A percentile compares a stretch with the other conserved stretches of the same genome.
Conservation (phyloP, 495 filamentous ascomycete genomes). For the Cercophora newfieldiana region DNA sequence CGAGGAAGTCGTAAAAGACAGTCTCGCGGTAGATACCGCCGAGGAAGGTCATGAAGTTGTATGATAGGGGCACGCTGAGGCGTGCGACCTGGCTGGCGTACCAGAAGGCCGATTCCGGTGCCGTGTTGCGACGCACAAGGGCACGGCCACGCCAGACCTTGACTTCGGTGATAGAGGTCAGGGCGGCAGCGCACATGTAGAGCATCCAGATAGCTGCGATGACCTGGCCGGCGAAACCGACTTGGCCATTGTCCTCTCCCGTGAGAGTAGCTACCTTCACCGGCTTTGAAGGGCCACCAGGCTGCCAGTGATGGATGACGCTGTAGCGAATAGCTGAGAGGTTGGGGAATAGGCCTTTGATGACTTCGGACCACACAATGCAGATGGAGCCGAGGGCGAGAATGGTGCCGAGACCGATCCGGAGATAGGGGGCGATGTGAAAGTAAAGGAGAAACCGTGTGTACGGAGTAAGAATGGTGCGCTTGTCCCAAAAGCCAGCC, state of each 20-base stretch:
- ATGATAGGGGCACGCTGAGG: conserved; percentile 86
- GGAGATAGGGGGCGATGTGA: conserved; percentile 64
- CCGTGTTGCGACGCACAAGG: conserved; percentile 85
- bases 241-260: conserved; percentile 46
- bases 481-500: conserved; percentile 53
- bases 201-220: conserved; percentile 85
- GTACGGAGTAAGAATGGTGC: conserved; percentile 74
- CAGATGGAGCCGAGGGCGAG: conserved; percentile 73
- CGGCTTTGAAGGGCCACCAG: conserved; percentile 35
- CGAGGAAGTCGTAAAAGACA: conserved; percentile 84
- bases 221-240: conserved; percentile 81
- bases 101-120: conserved; percentile 90
- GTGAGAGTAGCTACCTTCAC: neutral
- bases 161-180: conserved; percentile 82
- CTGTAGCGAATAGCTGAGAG: conserved; percentile 83
- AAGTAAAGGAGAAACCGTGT: conserved; percentile 77
- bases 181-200: conserved; percentile 84
- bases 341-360: conserved; percentile 72
- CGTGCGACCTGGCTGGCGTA: conserved; percentile 88
- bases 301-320: conserved; percentile 73
- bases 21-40: conserved; percentile 68
- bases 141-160: conserved; percentile 95
- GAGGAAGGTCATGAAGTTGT: conserved; percentile 93
- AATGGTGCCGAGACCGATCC: conserved; percentile 60
- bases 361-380: conserved; percentile 88